These are phyloP conservation scores for Tardiomyces digboiensis DNA, from an alignment of 1,139 yeast genomes.

Conservation along the genomic window DNA sequence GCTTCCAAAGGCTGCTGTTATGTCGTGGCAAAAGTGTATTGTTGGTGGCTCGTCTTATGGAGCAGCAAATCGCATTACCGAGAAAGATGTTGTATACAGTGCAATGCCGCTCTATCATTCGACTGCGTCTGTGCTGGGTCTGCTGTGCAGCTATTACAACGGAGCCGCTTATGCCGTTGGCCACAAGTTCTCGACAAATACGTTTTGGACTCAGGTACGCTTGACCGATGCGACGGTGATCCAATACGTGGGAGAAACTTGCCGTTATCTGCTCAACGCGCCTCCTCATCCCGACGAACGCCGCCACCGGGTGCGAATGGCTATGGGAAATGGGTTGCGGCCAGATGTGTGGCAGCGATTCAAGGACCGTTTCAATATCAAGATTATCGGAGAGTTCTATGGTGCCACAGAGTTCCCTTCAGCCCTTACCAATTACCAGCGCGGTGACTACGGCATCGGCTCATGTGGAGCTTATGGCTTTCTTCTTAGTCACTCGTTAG, in stretches of 20 bases:
- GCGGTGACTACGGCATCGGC: conserved; percentile 76
- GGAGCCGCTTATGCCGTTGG: conserved; percentile 73
- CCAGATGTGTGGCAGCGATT: conserved; percentile 87
- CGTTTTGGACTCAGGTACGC: conserved; percentile 88
- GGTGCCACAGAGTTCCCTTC: conserved; percentile 93
- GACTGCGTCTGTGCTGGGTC: conserved; percentile 84
- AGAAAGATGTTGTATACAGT: conserved; percentile 57
- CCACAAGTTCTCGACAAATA: conserved; percentile 72
- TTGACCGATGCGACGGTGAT: conserved; percentile 65
- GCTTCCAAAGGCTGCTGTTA: conserved; percentile 86
- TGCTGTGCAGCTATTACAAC: conserved; percentile 50
- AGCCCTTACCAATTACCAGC: conserved; percentile 77
- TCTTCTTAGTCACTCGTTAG: conserved; percentile 32
- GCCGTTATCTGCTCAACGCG: conserved; percentile 72
- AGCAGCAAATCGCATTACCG: conserved; percentile 51
- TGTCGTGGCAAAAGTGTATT: conserved; percentile 78
- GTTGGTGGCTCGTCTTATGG: conserved; percentile 69
- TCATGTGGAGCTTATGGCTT: conserved; percentile 83
- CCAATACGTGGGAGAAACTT: conserved; percentile 94
- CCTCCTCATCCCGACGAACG: conserved; percentile 60
- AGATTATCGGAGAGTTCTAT: conserved; percentile 81
- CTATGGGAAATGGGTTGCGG: conserved; percentile 90
- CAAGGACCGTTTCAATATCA: conserved; percentile 65
- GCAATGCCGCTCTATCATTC: conserved; percentile 97
- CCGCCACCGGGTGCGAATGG: conserved; percentile 55